Conservation (phyloP, 73 alveolate genomes). For the Uronychia setigera region DNA sequence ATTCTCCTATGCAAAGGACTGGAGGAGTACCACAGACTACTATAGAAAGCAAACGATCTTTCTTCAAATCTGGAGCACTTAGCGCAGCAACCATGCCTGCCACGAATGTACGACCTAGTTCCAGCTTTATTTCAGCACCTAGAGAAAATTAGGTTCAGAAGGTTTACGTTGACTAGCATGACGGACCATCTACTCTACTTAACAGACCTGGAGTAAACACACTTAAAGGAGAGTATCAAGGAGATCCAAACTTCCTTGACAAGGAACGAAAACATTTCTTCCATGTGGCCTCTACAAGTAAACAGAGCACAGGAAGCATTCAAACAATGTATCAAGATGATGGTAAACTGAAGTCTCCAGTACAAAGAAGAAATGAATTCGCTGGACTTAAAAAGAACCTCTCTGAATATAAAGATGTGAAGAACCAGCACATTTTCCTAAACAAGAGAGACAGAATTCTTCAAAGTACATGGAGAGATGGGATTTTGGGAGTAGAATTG, state of each 20-base stretch:
- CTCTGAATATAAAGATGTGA: slow-evolving; percentile 9
- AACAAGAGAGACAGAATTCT: slow-evolving; percentile 32
- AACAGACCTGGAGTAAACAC: slow-evolving; percentile 22
- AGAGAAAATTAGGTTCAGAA: slow-evolving; percentile 20
- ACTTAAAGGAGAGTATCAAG: not conserved
- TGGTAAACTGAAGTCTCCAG: slow-evolving; percentile 7
- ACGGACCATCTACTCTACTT: slow-evolving; percentile 29
- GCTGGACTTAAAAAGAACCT: slow-evolving; percentile 1
- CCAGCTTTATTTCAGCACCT: slow-evolving; percentile 30
- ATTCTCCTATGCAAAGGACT: not conserved
- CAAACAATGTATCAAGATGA: not conserved
- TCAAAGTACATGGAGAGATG: slow-evolving; percentile 32
- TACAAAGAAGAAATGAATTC: slow-evolving; percentile 13
- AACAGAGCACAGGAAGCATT: slow-evolving; percentile 1
- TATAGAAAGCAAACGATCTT: not conserved
- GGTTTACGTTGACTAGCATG: slow-evolving; percentile 15
- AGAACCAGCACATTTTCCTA: slow-evolving; percentile 20
- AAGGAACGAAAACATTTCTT: not conserved
- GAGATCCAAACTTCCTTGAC: slow-evolving; percentile 13
- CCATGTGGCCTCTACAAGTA: not conserved
- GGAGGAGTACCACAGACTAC: not conserved
- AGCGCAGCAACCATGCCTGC: not conserved
- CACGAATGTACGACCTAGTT: slow-evolving; percentile 37
- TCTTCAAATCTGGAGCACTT: not conserved
- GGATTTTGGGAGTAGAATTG: slow-evolving; percentile 37